phyloP scores from a whole-genome alignment of 1,284 basidiomycete species.

The Rhodotorula sp. region DNA sequence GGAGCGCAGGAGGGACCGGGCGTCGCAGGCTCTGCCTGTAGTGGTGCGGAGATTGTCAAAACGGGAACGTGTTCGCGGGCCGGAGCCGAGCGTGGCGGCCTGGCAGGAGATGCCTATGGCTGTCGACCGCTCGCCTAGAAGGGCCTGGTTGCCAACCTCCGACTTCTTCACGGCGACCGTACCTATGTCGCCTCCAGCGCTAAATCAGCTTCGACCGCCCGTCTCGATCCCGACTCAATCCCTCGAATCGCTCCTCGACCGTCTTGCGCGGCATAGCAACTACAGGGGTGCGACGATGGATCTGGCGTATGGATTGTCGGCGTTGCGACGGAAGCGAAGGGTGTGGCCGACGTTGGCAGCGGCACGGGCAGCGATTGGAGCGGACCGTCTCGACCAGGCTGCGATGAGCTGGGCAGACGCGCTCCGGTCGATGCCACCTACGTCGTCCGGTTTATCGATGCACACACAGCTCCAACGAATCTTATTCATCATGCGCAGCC shows the following conservation, averaged over 20 bases:
- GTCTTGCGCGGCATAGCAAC: no score
- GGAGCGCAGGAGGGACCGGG: not conserved
- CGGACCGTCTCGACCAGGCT: conserved; percentile 25
- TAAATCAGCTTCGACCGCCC: not conserved
- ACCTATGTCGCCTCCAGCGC: not conserved
- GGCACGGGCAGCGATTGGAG: no score
- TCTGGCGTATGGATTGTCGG: no score
- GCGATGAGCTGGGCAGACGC: conserved; percentile 26
- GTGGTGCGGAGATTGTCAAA: conserved; percentile 4
- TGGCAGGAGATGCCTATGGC: not conserved
- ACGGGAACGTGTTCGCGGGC: not conserved
- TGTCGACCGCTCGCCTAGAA: not conserved
- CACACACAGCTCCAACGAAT: not conserved
- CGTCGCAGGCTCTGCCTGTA: not conserved
- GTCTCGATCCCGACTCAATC: no score
- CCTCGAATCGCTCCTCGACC: no score
- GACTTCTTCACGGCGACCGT: not conserved
- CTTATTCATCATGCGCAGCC: not conserved
- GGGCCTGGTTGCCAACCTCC: not conserved
- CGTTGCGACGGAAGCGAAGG: no score
- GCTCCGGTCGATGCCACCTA: conserved; percentile 1
- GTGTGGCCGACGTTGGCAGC: no score
- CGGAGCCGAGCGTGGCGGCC: not conserved
- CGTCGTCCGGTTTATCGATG: not conserved
- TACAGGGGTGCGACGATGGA: no score